These are phyloP conservation scores for Amanita brunnescens DNA, from an alignment of 768 basidiomycete genomes.

Conservation along the genomic window DNA sequence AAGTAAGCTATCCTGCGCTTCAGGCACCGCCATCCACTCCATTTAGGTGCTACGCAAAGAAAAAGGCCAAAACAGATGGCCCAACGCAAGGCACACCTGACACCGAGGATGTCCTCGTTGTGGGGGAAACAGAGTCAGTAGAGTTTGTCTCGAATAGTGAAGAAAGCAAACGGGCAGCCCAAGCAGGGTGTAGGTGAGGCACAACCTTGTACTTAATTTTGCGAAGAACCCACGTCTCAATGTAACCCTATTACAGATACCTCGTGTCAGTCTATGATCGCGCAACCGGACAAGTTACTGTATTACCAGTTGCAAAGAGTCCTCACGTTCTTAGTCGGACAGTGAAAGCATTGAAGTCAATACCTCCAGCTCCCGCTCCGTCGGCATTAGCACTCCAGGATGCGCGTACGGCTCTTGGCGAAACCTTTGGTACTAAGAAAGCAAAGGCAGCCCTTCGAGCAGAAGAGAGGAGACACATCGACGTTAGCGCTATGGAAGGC, in stretches of 20 bases:
- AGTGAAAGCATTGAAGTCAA: constrained; percentile 78
- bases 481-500: constrained; percentile 79
- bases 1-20: constrained; percentile 52
- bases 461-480: constrained; percentile 83
- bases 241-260: constrained; percentile 49
- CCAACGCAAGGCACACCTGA: constrained; percentile 17
- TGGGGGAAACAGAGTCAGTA: constrained; percentile 76
- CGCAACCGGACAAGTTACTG: constrained; percentile 55
- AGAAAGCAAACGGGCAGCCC: constrained; percentile 37
- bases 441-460: constrained; percentile 80
- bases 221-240: constrained; percentile 2
- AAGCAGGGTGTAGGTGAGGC: constrained; percentile 62
- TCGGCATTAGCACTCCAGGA: constrained; percentile 45
- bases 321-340: constrained; percentile 61
- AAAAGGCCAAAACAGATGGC: constrained; percentile 27
- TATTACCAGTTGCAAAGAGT: constrained; percentile 61
- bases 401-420: constrained; percentile 73
- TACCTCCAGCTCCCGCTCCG: constrained; percentile 41
- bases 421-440: constrained; percentile 93
- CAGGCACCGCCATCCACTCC: constrained; percentile 47
- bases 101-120: constrained; percentile 42
- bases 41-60: constrained; percentile 52
- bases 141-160: constrained; percentile 69
- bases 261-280: constrained; percentile 78
- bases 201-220: background rate